Conservation (phyloP, 75 land plant genomes). For the Selaginella tamariscina region DNA sequence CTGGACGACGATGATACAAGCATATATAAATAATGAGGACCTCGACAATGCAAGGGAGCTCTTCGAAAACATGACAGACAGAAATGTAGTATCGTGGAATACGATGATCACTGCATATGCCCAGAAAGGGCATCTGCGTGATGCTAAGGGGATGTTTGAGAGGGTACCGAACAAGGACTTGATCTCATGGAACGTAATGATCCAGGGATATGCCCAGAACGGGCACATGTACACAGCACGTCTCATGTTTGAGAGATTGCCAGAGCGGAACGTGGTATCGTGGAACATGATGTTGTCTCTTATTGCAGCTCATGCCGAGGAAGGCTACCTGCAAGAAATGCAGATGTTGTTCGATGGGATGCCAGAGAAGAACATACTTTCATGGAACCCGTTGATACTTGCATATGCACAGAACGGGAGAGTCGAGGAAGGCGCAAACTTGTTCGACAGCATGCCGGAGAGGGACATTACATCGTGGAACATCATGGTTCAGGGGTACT, state of each 20-base stretch:
- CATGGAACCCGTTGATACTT: background rate
- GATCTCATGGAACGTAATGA: background rate
- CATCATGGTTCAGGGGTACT: background rate
- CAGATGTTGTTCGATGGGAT: background rate
- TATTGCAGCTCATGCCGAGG: background rate
- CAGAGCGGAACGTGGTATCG: background rate
- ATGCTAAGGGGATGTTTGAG: background rate
- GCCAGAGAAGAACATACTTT: background rate
- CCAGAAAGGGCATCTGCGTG: background rate
- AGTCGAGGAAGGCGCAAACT: background rate
- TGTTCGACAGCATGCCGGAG: background rate
- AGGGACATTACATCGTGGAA: background rate
- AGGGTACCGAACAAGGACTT: background rate
- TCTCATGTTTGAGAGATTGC: background rate
- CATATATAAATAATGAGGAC: background rate
- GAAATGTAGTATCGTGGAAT: background rate
- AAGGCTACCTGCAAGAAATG: background rate
- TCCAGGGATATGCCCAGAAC: background rate
- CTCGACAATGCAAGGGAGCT: background rate
- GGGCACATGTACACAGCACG: background rate
- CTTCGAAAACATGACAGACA: background rate
- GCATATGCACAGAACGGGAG: background rate
- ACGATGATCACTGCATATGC: background rate
- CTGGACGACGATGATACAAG: background rate
- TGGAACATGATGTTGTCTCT: background rate